Percentiles rank a stretch among this genome's conserved stretches.
These are phyloP conservation scores for Ophiostoma perfectum DNA, from an alignment of 2,329 filamentous ascomycete species.

Conservation along the genomic window DNA sequence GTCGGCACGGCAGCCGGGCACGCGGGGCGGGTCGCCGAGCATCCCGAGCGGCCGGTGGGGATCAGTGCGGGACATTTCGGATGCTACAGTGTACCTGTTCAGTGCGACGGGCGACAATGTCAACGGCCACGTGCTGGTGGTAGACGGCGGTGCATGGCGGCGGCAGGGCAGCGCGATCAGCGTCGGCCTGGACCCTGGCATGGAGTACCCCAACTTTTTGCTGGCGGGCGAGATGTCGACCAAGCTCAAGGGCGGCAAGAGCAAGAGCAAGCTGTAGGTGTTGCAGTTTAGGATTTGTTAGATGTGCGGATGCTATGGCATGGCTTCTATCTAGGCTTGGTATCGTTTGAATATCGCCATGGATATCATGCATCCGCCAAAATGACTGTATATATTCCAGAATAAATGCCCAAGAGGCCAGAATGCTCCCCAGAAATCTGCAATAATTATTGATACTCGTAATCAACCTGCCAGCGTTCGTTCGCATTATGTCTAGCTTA, in stretches of 20 bases:
- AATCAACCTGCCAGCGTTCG: too few species aligned
- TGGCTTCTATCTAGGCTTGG: neutral
- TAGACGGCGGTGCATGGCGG: constrained; percentile 58
- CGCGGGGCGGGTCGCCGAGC: constrained; percentile 35
- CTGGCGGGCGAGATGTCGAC: constrained; percentile 38
- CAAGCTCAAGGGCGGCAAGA: constrained; percentile 37
- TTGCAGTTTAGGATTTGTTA: neutral
- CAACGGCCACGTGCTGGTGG: constrained; percentile 75
- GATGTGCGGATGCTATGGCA: too few species aligned
- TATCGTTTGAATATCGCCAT: neutral
- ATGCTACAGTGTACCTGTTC: constrained; percentile 86
- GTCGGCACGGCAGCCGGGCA: constrained; percentile 27
- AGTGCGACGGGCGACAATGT: constrained; percentile 81
- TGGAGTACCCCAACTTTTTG: constrained; percentile 51
- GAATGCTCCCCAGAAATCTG: too few species aligned
- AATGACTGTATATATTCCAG: neutral
- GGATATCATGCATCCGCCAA: neutral
- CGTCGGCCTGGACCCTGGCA: constrained; percentile 44
- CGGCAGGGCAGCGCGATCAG: constrained; percentile 40
- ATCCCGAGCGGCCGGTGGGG: constrained; percentile 75
- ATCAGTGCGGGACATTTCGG: constrained; percentile 78
- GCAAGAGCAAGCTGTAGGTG: constrained; percentile 26
- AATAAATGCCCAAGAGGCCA: neutral
- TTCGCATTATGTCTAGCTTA: too few species aligned
- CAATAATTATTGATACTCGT: too few species aligned